These are phyloP conservation scores for Aspergillus caelatus DNA, from an alignment of 2,329 filamentous ascomycete genomes.

Conservation along the genomic window DNA sequence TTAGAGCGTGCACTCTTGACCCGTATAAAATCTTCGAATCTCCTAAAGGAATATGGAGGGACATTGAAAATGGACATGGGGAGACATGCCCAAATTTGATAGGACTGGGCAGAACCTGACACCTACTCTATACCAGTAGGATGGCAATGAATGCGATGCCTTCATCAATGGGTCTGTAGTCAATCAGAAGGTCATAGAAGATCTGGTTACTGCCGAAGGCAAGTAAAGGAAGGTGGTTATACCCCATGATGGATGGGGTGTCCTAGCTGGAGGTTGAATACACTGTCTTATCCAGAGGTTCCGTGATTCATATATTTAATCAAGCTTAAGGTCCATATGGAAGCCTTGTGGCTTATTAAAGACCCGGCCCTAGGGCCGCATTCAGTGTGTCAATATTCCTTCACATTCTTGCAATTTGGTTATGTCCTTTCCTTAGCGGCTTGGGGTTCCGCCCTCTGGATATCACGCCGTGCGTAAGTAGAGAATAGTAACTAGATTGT, in stretches of 20 bases:
- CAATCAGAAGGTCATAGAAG: neutral
- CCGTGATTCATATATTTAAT: too few relatives aligned
- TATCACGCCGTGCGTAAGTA: too few relatives aligned
- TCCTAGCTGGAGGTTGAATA: too few relatives aligned
- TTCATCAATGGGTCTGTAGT: neutral
- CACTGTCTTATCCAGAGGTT: too few relatives aligned
- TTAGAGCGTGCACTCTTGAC: neutral
- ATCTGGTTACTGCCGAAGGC: neutral
- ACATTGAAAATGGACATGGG: neutral
- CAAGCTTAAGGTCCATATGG: too few relatives aligned
- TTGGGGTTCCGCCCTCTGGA: too few relatives aligned
- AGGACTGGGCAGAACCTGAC: neutral
- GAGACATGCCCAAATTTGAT: neutral
- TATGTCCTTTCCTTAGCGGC: too few relatives aligned
- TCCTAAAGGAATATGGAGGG: neutral
- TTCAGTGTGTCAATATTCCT: too few relatives aligned
- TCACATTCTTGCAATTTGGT: too few relatives aligned
- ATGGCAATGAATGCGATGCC: neutral
- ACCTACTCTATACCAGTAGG: neutral
- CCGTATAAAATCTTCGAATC: neutral
- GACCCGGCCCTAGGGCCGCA: too few relatives aligned
- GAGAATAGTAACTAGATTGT: too few relatives aligned
- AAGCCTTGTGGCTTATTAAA: too few relatives aligned
- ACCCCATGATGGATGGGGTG: neutral
- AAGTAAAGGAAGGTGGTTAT: neutral